These are phyloP conservation scores for Populus pruinosa DNA, from an alignment of 345 rosid species.

Conservation along the genomic window DNA sequence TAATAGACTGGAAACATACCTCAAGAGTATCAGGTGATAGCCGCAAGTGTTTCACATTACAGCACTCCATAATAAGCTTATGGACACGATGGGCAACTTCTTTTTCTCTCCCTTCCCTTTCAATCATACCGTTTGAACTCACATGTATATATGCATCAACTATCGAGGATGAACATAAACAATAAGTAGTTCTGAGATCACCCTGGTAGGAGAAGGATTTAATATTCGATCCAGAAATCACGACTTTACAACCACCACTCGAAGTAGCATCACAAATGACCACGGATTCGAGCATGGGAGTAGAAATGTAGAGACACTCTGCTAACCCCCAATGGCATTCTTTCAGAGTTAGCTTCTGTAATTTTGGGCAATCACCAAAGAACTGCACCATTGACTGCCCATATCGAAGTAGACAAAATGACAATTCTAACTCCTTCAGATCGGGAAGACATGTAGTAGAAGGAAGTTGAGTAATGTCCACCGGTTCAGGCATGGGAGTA, in stretches of 20 bases:
- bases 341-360: neutral
- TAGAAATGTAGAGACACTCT: neutral
- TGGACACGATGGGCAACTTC: neutral
- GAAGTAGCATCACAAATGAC: neutral
- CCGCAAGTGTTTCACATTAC: neutral
- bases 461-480: neutral
- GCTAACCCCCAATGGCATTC: neutral
- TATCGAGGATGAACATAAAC: neutral
- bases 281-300: conserved; percentile 5
- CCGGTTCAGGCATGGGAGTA: neutral
- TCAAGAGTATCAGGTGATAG: neutral
- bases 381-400: neutral
- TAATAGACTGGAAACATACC: neutral
- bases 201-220: neutral
- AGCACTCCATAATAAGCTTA: neutral
- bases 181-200: neutral
- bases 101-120: neutral
- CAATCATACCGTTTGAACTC: neutral
- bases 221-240: neutral
- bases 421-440: conserved; percentile 9
- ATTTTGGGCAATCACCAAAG: neutral
- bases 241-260: neutral
- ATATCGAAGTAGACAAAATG: neutral
- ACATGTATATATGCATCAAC: neutral
- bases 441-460: conserved; percentile 1